Base-by-base conservation (phyloP, 1,284 basidiomycete species). In the Ceratobasidium sp. region DNA sequence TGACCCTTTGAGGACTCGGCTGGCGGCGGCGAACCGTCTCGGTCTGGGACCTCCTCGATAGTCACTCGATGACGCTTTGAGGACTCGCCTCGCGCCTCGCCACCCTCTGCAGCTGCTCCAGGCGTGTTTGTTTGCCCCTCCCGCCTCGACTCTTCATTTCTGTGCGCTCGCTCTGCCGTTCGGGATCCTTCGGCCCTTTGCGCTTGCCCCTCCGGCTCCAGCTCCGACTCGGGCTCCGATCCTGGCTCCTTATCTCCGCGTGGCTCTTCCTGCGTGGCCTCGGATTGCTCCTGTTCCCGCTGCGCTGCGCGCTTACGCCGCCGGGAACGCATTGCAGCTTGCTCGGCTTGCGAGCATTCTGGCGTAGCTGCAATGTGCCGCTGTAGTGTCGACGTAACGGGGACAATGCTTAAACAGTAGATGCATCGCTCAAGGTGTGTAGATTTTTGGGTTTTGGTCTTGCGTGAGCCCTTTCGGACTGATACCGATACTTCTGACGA, bases 271-370 rank as follows among this genome's bases (percentile, higher is more conserved):
- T 17, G 46, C 46, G 17, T 48, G 46, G 46, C 46, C 2, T 17
- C 7, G 17, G 46, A 13, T 17, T 48, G 46, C 17, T 48, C 46
- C 17, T 12, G 12, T 48, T 17, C 12, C 46, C 46, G 46, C n/a
- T 17, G 48, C 15, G 48, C 48, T 4, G 5, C 48, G 4, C 15
- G 48, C 13, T 17, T 17, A 20, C n/a, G 26, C 28, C 59, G 5
- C 6, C 4, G 28, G 12, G 28, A 28, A 2, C 40, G 26, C 13
- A 38, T 17, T 9, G 10, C 46, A 9, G 48, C 48, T n/a, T 17
- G 48, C 46, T 67, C 44, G 6, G 65, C 65, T 26, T n/a, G 46
- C 7, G 23, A n/a, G 28, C 65, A 67, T 17, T 52, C 65, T 17
- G 42, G 44, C 9, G 26, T 52, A 12, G 65, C 65, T 5, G 65